These are phyloP conservation scores for Fusarium neocosmosporiellum DNA, from an alignment of 2,329 filamentous ascomycete genomes.

Conservation along the genomic window DNA sequence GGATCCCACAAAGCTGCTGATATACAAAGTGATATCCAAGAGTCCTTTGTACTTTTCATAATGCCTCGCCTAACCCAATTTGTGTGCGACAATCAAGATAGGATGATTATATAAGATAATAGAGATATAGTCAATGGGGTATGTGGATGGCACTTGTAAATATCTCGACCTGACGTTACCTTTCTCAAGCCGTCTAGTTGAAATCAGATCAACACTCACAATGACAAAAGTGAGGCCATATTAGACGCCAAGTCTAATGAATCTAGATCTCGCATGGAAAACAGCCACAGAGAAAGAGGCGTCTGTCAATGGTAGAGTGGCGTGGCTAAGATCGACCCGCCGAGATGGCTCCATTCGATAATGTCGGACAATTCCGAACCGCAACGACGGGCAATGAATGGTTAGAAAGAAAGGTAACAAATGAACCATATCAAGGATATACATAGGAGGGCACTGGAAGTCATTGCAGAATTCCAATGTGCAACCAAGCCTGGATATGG, in stretches of 20 bases:
- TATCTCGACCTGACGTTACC: neutral
- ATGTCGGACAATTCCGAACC: neutral
- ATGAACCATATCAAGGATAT: neutral
- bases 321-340: neutral
- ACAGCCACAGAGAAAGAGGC: neutral
- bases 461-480: accelerated
- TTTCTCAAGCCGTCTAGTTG: neutral
- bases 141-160: neutral
- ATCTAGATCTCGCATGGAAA: neutral
- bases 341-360: neutral
- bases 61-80: too few species aligned
- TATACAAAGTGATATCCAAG: too few species aligned
- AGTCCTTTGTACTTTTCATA: too few species aligned
- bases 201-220: neutral
- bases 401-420: too few species aligned
- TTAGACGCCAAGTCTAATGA: neutral
- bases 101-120: too few species aligned
- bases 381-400: neutral
- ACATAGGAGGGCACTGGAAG: too few species aligned
- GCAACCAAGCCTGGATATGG: neutral
- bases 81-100: too few species aligned
- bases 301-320: neutral
- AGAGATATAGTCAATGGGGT: too few species aligned
- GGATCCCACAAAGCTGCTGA: too few species aligned
- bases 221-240: neutral